phyloP scores from a whole-genome alignment of 345 rosid genomes.

The Raphanus sativus region DNA sequence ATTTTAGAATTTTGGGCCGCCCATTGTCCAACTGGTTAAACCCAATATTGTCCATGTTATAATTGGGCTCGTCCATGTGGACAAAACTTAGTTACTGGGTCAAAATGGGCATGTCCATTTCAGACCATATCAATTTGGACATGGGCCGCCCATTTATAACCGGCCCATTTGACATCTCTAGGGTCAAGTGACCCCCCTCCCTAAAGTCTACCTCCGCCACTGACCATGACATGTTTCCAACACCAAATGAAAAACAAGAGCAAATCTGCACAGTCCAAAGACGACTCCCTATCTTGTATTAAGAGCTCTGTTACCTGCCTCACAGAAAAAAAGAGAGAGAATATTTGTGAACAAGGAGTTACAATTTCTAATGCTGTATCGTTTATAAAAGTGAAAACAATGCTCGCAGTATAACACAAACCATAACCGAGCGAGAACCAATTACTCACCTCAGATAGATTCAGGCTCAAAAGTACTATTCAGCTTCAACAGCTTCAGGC shows the following conservation, averaged over 20 bases:
- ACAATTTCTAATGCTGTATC: background rate
- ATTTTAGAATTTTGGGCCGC: no score
- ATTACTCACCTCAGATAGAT: conserved; percentile 20
- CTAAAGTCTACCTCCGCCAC: no score
- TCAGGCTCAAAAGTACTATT: conserved; percentile 24
- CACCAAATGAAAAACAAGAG: background rate
- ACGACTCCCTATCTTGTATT: background rate
- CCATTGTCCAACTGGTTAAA: no score
- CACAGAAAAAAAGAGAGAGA: background rate
- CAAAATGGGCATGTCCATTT: no score
- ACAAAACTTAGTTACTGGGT: no score
- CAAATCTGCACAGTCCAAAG: conserved; percentile 14
- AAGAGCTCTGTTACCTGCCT: conserved; percentile 25
- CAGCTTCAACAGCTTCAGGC: conserved; percentile 42
- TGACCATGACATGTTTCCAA: background rate
- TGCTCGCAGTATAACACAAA: background rate
- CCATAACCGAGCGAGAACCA: background rate
- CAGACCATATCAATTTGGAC: no score
- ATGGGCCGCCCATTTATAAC: no score
- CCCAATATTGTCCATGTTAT: no score
- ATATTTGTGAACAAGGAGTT: background rate
- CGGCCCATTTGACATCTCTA: no score
- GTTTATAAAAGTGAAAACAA: background rate
- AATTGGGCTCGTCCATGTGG: no score
- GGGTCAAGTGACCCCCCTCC: no score